Evolutionary conservation across 208 protist genomes (phyloP), one percentile per base, ranked within the genome.

Genomic region (Dictyostelium gargantuum): DNA sequence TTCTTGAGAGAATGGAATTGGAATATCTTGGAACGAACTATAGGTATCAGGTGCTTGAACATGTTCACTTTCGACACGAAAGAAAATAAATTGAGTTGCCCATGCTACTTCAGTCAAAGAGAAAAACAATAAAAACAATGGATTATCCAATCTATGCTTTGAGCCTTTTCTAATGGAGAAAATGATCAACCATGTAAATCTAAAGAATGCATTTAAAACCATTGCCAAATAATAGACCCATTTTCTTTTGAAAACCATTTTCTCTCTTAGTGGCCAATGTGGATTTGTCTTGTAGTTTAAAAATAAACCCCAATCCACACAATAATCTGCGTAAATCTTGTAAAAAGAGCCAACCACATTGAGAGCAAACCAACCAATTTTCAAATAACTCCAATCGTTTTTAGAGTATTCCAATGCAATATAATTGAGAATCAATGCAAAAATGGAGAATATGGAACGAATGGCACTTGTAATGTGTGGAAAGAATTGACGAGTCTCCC

Each of bases 401-500:
- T 61, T 13, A n/a, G 46, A 38, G 17, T 52, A 79, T 54, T 61
- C 56, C 23, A 89, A 79, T 26, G 82, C 70, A 32, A 89, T 50
- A 79, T 89, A 89, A 32, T 6, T 23, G 26, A 89, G 15, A 26
- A 89, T 40, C 32, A 89, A 68, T 4, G 38, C 35, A 8, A 79
- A 10, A 29, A 89, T 79, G 19, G 82, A 89, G 26, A 89, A 70
- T 1, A 89, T 89, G 13, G 82, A 89, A 42, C 82, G 23, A 42
- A 89, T 89, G 8, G 82, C 82, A 79, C 70, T 79, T 8, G 82
- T 89, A 13, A 89, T 89, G 48, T 89, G 82, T 26, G 82, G 82
- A 52, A 89, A 89, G 50, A 89, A 89, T 10, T 40, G 11, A 52
- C 75, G 58, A 21, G 82, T 85, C 40, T 96, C 95, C 42, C 61